These are phyloP conservation scores for Musa itinerans DNA, from an alignment of 176 grass and related monocot species.

Conservation along the genomic window DNA sequence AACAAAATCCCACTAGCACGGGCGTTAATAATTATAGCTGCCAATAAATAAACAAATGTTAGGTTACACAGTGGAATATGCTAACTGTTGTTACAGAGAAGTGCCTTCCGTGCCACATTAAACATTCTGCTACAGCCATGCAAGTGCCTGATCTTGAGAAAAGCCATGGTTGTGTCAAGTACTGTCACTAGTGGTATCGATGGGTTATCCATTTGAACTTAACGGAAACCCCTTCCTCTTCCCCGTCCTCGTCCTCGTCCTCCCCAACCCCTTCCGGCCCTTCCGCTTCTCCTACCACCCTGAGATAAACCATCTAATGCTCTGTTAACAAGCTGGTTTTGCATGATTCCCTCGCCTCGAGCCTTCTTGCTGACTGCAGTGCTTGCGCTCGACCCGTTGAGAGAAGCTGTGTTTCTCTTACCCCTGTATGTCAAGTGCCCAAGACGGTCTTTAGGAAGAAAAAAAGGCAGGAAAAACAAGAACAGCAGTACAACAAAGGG, in stretches of 20 bases:
- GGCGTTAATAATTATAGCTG: not conserved
- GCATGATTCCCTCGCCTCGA: slow-evolving; percentile 40
- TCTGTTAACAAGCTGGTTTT: slow-evolving; percentile 76
- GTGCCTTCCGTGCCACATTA: not conserved
- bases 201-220: slow-evolving; percentile 5
- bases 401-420: slow-evolving; percentile 49
- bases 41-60: slow-evolving; percentile 13
- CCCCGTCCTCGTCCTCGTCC: slow-evolving; percentile 58
- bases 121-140: not conserved
- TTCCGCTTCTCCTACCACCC: slow-evolving; percentile 65
- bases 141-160: not conserved
- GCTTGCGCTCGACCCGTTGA: slow-evolving; percentile 34
- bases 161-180: too few species aligned
- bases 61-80: not conserved
- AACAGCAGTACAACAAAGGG: slow-evolving; percentile 7
- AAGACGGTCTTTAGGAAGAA: not conserved
- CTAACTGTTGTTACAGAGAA: not conserved
- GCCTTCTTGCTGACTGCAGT: slow-evolving; percentile 56
- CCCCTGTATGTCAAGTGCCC: slow-evolving; percentile 35
- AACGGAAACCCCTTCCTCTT: slow-evolving; percentile 73
- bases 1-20: too few species aligned
- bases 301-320: slow-evolving; percentile 79
- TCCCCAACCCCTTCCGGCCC: slow-evolving; percentile 47
- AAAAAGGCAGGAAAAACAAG: slow-evolving; percentile 13
- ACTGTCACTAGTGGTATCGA: not conserved